phyloP scores from a whole-genome alignment of 2,329 filamentous ascomycete species.

The Colletotrichum euphorbiae region DNA sequence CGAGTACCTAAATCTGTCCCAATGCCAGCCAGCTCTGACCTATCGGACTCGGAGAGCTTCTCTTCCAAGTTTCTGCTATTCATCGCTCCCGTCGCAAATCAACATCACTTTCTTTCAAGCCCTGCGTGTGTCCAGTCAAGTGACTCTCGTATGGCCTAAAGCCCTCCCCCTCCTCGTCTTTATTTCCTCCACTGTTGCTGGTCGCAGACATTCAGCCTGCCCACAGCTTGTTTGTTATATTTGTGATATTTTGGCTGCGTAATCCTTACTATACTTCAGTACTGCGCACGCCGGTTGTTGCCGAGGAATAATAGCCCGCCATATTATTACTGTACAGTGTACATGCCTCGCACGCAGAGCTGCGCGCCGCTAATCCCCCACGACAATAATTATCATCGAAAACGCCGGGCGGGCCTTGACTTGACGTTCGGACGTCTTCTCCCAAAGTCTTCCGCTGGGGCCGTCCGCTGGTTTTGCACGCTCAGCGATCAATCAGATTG shows the following conservation, averaged over 20 bases:
- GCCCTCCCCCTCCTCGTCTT: background rate
- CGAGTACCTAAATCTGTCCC: background rate
- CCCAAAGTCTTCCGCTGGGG: constrained; percentile 3
- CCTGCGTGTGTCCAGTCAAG: constrained; percentile 15
- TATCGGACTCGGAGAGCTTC: background rate
- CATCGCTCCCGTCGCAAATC: background rate
- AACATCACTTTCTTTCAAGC: background rate
- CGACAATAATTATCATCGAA: constrained; percentile 20
- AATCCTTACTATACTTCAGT: constrained; percentile 19
- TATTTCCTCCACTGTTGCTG: constrained; percentile 20
- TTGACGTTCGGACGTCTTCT: too few relatives aligned
- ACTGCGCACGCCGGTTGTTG: too few relatives aligned
- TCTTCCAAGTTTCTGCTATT: constrained; percentile 1
- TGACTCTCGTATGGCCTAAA: constrained; percentile 7
- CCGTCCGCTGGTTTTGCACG: too few relatives aligned
- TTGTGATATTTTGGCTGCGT: background rate
- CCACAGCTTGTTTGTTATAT: constrained; percentile 14
- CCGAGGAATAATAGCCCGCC: constrained; percentile 12
- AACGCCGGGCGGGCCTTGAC: constrained; percentile 32
- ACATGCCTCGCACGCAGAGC: background rate
- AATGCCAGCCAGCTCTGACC: background rate
- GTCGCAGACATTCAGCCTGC: constrained; percentile 14
- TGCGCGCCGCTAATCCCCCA: background rate
- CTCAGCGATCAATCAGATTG: constrained; percentile 24
- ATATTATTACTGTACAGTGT: background rate